Conservation (phyloP, 257 asterid species). For the Solanum rostratum region DNA sequence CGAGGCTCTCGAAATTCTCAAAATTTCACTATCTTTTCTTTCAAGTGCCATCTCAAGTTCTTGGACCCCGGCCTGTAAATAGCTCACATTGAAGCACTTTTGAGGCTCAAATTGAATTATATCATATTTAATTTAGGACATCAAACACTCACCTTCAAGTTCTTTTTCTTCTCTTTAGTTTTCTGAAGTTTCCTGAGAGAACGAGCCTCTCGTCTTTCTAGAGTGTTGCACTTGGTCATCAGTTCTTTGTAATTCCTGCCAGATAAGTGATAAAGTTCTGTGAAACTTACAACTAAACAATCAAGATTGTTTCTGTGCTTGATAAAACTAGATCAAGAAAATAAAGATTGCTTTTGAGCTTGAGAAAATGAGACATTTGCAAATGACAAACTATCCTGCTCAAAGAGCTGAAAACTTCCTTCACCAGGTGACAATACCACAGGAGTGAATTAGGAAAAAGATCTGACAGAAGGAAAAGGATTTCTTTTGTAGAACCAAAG, state of each 20-base stretch:
- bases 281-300: background rate
- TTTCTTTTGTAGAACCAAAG: background rate
- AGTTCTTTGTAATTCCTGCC: slow-evolving; percentile 88
- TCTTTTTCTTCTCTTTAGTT: slow-evolving; percentile 63
- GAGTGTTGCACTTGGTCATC: slow-evolving; percentile 66
- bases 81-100: slow-evolving; percentile 4
- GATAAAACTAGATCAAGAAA: background rate
- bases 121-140: background rate
- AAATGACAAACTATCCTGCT: background rate
- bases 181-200: slow-evolving; percentile 55
- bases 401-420: background rate
- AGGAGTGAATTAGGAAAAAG: background rate
- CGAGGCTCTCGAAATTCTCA: slow-evolving; percentile 40
- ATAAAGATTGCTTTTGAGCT: background rate
- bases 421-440: background rate
- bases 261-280: background rate
- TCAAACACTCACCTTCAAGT: slow-evolving; percentile 39
- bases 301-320: background rate
- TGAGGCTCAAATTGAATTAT: background rate
- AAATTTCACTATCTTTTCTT: slow-evolving; percentile 49
- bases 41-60: slow-evolving; percentile 57
- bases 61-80: slow-evolving; percentile 49
- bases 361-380: background rate
- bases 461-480: background rate
- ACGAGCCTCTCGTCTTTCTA: slow-evolving; percentile 88